Conservation (phyloP, 2,329 filamentous ascomycete species). For the Rhynchosporium graminicola region DNA sequence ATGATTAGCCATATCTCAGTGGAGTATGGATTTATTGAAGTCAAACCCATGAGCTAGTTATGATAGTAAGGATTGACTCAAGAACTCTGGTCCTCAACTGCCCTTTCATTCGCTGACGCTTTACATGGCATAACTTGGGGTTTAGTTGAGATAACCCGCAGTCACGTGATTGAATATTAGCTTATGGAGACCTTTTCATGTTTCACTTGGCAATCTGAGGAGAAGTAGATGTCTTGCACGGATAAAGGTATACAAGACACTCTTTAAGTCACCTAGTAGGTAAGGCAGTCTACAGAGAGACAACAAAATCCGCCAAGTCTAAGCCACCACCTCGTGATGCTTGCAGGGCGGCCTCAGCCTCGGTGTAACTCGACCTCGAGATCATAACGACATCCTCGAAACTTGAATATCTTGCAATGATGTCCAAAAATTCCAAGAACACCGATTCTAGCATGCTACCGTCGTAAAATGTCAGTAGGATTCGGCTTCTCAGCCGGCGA, state of each 20-base stretch:
- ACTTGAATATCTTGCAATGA: neutral
- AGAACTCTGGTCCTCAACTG: too few species aligned
- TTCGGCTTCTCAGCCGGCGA: constrained; percentile 36
- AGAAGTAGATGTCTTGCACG: neutral
- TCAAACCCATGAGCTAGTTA: too few species aligned
- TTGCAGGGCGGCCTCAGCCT: neutral
- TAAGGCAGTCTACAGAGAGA: neutral
- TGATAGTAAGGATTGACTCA: too few species aligned
- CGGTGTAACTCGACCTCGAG: neutral
- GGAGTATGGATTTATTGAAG: too few species aligned
- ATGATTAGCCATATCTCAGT: too few species aligned
- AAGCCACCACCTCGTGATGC: neutral
- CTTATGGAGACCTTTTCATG: neutral
- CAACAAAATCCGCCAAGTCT: constrained; percentile 4
- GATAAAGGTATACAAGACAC: neutral
- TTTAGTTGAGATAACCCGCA: neutral
- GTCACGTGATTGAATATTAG: neutral
- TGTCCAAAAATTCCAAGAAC: neutral
- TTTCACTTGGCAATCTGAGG: neutral
- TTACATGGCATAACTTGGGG: neutral
- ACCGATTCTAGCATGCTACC: neutral
- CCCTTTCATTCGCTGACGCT: neutral
- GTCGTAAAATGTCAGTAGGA: constrained; percentile 11
- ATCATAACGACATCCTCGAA: neutral
- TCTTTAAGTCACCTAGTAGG: neutral